Conservation (phyloP, 331 rosid species). For the Telfairia occidentalis region DNA sequence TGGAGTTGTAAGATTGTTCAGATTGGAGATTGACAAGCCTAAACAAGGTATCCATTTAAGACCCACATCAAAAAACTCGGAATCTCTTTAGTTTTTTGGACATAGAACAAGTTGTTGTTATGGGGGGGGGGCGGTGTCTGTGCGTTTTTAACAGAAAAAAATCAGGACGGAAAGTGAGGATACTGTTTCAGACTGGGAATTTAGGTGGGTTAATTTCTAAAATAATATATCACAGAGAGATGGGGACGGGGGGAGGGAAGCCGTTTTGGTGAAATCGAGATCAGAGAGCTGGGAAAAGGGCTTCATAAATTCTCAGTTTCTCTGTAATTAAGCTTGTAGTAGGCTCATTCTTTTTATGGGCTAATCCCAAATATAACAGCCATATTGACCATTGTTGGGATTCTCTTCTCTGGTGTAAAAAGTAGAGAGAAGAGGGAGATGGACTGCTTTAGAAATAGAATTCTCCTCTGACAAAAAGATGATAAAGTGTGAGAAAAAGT, state of each 20-base stretch:
- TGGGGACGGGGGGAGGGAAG: neutral
- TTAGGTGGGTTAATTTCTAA: too few species aligned
- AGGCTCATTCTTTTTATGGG: slow-evolving; percentile 6
- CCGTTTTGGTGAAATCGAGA: neutral
- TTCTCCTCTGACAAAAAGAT: slow-evolving; percentile 63
- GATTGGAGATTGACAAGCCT: slow-evolving; percentile 61
- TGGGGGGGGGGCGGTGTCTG: neutral
- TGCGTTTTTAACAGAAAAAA: neutral
- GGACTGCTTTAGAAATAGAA: slow-evolving; percentile 16
- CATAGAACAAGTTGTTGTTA: neutral
- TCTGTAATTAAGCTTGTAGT: too few species aligned
- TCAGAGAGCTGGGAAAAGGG: too few species aligned
- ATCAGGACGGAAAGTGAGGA: neutral
- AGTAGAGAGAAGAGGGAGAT: neutral
- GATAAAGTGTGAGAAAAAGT: slow-evolving; percentile 52
- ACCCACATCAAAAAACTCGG: slow-evolving; percentile 23
- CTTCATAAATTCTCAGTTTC: too few species aligned
- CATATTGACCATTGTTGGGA: neutral
- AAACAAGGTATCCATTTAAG: slow-evolving; percentile 96
- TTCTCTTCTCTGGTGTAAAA: neutral
- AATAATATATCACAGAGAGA: neutral
- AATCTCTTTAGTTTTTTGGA: slow-evolving; percentile 8
- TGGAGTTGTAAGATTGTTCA: slow-evolving; percentile 78
- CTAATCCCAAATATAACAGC: neutral
- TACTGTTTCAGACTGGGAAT: neutral